phyloP scores from a whole-genome alignment of 441 rosid species.

The Metrosideros polymorpha region DNA sequence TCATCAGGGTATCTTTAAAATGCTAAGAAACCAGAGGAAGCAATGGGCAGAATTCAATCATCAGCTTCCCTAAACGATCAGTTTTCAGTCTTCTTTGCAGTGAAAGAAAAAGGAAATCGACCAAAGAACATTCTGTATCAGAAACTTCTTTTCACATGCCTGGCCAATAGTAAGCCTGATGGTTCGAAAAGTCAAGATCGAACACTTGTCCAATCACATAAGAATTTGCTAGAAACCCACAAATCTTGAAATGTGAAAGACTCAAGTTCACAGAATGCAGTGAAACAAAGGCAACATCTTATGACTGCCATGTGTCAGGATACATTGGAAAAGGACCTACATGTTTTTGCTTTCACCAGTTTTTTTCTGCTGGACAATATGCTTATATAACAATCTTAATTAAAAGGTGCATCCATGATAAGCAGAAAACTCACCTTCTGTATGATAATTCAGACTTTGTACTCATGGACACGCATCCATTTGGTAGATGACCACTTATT shows the following conservation, averaged over 20 bases:
- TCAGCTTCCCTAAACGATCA: neutral
- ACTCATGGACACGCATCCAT: conserved; percentile 2
- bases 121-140: neutral
- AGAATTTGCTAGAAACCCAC: neutral
- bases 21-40: neutral
- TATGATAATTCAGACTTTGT: neutral
- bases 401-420: neutral
- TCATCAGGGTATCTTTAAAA: neutral
- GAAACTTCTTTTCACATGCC: neutral
- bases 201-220: neutral
- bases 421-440: conserved; percentile 19
- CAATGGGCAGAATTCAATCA: neutral
- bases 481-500: conserved; percentile 14
- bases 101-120: neutral
- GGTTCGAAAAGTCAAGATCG: neutral
- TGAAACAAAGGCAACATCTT: neutral
- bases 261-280: neutral
- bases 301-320: neutral
- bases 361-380: neutral
- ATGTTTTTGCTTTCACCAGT: neutral
- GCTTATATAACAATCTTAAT: neutral
- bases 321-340: neutral
- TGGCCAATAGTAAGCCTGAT: neutral
- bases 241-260: neutral
- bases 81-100: neutral